phyloP scores from a whole-genome alignment of 169 alveolate genomes.

The Plasmodium billcollinsi region DNA sequence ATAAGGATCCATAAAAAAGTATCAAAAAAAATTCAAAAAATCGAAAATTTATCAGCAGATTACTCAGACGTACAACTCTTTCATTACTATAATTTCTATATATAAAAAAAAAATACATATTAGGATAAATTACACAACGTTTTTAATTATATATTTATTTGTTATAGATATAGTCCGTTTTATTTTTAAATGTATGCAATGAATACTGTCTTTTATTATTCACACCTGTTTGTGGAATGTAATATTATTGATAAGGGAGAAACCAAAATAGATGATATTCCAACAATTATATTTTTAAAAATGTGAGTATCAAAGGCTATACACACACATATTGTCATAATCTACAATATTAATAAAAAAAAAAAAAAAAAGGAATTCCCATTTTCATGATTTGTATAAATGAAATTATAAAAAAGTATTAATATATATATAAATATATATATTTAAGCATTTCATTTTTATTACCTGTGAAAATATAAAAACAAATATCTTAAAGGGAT shows the following conservation, averaged over 20 bases:
- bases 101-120: slow-evolving; percentile 12
- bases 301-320: slow-evolving; percentile 73
- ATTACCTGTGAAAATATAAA: slow-evolving; percentile 72
- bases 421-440: not conserved
- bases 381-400: not conserved
- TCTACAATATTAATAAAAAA: slow-evolving; percentile 10
- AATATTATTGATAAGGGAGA: slow-evolving; percentile 68
- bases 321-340: slow-evolving; percentile 74
- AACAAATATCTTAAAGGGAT: slow-evolving; percentile 72
- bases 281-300: slow-evolving; percentile 75
- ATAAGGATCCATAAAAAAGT: slow-evolving; percentile 73
- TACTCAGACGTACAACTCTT: slow-evolving; percentile 73
- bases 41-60: slow-evolving; percentile 64
- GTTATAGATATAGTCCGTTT: not conserved
- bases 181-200: not conserved
- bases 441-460: not conserved
- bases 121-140: not conserved
- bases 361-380: not conserved
- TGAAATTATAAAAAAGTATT: not conserved
- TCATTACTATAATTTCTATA: slow-evolving; percentile 69
- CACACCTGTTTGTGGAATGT: slow-evolving; percentile 61
- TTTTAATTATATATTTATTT: not conserved
- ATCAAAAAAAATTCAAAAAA: slow-evolving; percentile 73
- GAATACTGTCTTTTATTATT: not conserved
- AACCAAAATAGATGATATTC: slow-evolving; percentile 70